Evolutionary conservation across 2,329 filamentous ascomycete genomes (phyloP).

Genomic region (Colletotrichum endophyticum): DNA sequence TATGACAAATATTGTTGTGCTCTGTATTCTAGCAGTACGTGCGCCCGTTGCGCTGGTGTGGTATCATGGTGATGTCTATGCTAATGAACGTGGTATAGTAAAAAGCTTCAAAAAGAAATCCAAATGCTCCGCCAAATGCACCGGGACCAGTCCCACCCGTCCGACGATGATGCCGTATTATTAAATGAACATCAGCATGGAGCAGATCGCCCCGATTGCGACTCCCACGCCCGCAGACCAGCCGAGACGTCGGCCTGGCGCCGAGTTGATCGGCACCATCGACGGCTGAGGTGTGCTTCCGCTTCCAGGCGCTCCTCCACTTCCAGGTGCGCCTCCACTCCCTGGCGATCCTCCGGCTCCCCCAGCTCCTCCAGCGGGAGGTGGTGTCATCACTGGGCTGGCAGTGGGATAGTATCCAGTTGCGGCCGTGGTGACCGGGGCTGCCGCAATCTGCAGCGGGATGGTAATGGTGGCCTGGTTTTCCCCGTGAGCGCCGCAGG

Average conservation of each 20-base stretch:
- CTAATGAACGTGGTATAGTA: constrained; percentile 19
- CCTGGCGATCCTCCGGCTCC: not conserved
- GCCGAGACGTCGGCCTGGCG: not conserved
- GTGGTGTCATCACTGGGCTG: not conserved
- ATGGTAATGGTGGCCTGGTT: constrained; percentile 37
- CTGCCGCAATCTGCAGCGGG: constrained; percentile 24
- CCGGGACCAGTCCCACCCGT: not conserved
- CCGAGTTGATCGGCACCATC: not conserved
- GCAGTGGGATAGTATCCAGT: not conserved
- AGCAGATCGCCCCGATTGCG: not conserved
- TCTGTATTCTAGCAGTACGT: not conserved
- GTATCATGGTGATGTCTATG: constrained; percentile 18
- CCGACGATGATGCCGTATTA: not conserved
- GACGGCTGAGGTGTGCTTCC: not conserved
- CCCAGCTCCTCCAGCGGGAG: not conserved
- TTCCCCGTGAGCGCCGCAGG: constrained; percentile 34
- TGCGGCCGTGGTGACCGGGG: constrained; percentile 5
- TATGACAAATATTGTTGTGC: constrained; percentile 24
- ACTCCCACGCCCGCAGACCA: constrained; percentile 5
- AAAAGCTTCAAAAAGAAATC: not conserved
- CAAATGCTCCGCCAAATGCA: constrained; percentile 15
- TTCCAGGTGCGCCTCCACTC: not conserved
- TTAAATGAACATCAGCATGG: constrained; percentile 11
- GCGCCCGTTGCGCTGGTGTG: constrained; percentile 22
- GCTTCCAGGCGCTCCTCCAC: not conserved